These are phyloP conservation scores for Xylaria sp. DNA, from an alignment of 2,329 filamentous ascomycete genomes.

Conservation along the genomic window DNA sequence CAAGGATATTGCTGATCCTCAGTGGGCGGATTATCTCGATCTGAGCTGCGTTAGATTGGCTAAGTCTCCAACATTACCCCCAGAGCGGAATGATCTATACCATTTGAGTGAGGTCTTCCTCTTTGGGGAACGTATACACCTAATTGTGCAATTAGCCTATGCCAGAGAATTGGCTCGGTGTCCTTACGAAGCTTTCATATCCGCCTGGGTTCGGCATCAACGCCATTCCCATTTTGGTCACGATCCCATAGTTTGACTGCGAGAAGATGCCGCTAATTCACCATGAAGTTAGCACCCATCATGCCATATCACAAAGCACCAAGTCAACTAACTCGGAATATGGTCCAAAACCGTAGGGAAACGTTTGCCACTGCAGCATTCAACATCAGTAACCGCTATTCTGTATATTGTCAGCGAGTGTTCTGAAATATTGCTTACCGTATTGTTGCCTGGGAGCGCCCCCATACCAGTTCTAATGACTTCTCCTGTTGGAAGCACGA, in stretches of 20 bases:
- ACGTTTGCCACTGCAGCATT: conserved; percentile 53
- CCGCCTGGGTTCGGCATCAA: conserved; percentile 65
- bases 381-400: not conserved
- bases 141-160: conserved; percentile 45
- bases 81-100: conserved; percentile 31
- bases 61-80: not conserved
- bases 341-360: conserved; percentile 57
- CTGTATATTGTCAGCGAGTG: not conserved
- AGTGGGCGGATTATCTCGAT: conserved; percentile 61
- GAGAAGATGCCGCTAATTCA: conserved; percentile 57
- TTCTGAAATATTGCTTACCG: conserved; percentile 15
- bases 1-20: conserved; percentile 53
- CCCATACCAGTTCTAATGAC: conserved; percentile 57
- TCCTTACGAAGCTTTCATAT: conserved; percentile 55
- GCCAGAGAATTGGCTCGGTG: conserved; percentile 14
- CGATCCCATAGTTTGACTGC: conserved; percentile 62
- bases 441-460: conserved; percentile 53
- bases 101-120: conserved; percentile 60
- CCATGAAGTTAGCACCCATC: conserved; percentile 15
- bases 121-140: conserved; percentile 58
- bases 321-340: conserved; percentile 47
- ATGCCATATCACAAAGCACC: not conserved
- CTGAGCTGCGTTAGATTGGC: conserved; percentile 34
- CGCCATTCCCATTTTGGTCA: conserved; percentile 64
- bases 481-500: conserved; percentile 57